A percentile compares a stretch with the other conserved stretches of the same genome.
Conservation (phyloP, 345 rosid genomes). For the Geranium brycei region DNA sequence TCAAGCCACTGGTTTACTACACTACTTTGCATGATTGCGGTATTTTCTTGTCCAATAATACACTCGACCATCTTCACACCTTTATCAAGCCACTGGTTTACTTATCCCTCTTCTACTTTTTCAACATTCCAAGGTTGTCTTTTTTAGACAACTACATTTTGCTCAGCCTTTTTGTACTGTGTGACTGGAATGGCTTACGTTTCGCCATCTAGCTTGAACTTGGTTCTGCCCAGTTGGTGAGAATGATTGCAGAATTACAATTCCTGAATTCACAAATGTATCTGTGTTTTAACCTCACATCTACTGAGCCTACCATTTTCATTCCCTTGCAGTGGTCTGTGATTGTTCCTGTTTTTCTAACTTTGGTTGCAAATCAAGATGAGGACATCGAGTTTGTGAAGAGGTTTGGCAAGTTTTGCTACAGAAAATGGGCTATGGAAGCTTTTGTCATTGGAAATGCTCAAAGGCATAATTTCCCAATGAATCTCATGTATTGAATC, state of each 20-base stretch:
- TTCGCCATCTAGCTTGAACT: constrained; percentile 61
- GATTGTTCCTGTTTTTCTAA: constrained; percentile 68
- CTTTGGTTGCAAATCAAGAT: constrained; percentile 61
- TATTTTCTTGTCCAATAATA: constrained; percentile 70
- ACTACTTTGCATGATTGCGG: no score
- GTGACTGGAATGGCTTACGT: constrained; percentile 77
- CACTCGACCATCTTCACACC: constrained; percentile 56
- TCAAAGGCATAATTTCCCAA: constrained; percentile 24
- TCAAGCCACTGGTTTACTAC: no score
- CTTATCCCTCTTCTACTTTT: constrained; percentile 82
- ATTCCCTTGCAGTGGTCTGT: constrained; percentile 51
- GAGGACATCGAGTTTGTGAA: constrained; percentile 26
- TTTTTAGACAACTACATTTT: constrained; percentile 64
- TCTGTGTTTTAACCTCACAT: background rate
- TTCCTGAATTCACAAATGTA: no score
- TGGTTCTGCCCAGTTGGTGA: constrained; percentile 74
- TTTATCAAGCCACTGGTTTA: constrained; percentile 66
- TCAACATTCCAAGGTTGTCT: constrained; percentile 74
- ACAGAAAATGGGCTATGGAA: constrained; percentile 78
- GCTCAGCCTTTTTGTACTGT: constrained; percentile 69
- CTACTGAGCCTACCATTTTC: background rate
- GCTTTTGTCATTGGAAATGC: constrained; percentile 72
- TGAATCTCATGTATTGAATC: no score
- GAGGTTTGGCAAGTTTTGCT: constrained; percentile 43
- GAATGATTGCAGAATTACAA: no score